Conservation (phyloP, 768 basidiomycete genomes). For the Royoungia palumana region DNA sequence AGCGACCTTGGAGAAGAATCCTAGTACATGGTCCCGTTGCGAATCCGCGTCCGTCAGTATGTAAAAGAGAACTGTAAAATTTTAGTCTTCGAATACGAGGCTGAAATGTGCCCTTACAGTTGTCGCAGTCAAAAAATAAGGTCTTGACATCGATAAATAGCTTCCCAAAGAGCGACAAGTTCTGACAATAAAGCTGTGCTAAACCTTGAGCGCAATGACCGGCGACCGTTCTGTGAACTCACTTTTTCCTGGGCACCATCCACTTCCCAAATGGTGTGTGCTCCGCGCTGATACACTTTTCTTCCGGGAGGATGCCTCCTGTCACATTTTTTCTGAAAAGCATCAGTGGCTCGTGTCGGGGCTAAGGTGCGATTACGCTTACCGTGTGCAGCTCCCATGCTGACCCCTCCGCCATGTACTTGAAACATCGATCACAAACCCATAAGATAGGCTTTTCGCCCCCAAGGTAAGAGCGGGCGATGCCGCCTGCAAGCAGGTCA, state of each 20-base stretch:
- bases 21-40: constrained; percentile 75
- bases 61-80: constrained; percentile 72
- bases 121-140: constrained; percentile 85
- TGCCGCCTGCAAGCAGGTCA: constrained; percentile 64
- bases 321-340: constrained; percentile 60
- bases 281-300: constrained; percentile 87
- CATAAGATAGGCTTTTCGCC: constrained; percentile 59
- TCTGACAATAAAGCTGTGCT: constrained; percentile 89
- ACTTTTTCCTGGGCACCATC: constrained; percentile 88
- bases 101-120: constrained; percentile 50
- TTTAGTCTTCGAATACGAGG: not conserved
- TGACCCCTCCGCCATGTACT: constrained; percentile 80
- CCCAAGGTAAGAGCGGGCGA: constrained; percentile 43
- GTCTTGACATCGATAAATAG: constrained; percentile 99
- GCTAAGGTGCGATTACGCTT: constrained; percentile 22
- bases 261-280: constrained; percentile 92
- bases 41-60: constrained; percentile 83
- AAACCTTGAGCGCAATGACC: not conserved
- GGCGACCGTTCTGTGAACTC: constrained; percentile 13
- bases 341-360: constrained; percentile 12
- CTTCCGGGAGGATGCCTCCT: constrained; percentile 76
- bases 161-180: constrained; percentile 92
- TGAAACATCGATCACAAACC: constrained; percentile 95
- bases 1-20: constrained; percentile 62
- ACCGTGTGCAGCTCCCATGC: constrained; percentile 72